These are phyloP conservation scores for Panaeolus papilionaceus DNA, from an alignment of 768 basidiomycete genomes.

Conservation along the genomic window DNA sequence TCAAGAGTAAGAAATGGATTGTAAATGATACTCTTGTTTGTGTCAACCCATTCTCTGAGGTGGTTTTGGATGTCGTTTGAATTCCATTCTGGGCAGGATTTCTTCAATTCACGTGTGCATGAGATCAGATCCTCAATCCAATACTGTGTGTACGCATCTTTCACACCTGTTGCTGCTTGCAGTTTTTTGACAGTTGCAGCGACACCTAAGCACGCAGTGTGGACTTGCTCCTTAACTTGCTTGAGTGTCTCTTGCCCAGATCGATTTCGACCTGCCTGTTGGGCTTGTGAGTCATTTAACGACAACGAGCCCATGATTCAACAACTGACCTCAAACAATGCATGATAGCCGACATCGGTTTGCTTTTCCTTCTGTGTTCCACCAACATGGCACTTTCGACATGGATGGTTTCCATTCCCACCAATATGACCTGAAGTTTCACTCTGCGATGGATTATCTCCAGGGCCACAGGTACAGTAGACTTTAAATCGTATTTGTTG, in stretches of 20 bases:
- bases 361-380: constrained; percentile 38
- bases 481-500: constrained; percentile 34
- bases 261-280: constrained; percentile 29
- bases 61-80: constrained; percentile 28
- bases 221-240: constrained; percentile 36
- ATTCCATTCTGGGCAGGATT: constrained; percentile 22
- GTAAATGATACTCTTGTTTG: constrained; percentile 28
- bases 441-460: constrained; percentile 48
- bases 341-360: constrained; percentile 39
- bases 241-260: constrained; percentile 25
- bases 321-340: constrained; percentile 35
- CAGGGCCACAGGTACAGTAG: constrained; percentile 35
- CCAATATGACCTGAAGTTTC: constrained; percentile 47
- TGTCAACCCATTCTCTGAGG: constrained; percentile 31
- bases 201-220: constrained; percentile 35
- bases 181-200: constrained; percentile 28
- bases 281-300: neutral
- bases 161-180: constrained; percentile 41
- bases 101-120: constrained; percentile 25
- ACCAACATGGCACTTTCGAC: constrained; percentile 46
- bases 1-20: constrained; percentile 35
- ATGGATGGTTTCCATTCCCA: constrained; percentile 44
- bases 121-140: constrained; percentile 40
- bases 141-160: constrained; percentile 40
- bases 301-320: neutral